phyloP scores from a whole-genome alignment of 192 early-diverging fungal species.

The Coemansia brasiliensis region DNA sequence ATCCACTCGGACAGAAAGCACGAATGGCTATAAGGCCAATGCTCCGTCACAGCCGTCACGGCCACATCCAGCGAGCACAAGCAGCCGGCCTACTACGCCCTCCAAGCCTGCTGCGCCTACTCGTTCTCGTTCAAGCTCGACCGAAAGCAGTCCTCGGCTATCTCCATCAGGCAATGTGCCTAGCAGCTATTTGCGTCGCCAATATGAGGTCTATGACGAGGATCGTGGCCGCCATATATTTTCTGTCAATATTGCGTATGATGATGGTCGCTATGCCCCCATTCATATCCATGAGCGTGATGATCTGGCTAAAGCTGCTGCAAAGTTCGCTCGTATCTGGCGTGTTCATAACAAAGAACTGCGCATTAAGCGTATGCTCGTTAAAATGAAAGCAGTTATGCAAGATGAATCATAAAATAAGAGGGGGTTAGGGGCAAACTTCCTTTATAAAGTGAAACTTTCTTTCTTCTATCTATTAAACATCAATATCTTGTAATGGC shows the following conservation, averaged over 20 bases:
- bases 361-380: constrained; percentile 40
- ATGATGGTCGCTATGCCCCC: constrained; percentile 35
- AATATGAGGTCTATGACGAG: constrained; percentile 48
- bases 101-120: constrained; percentile 17
- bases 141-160: constrained; percentile 14
- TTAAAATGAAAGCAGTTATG: constrained; percentile 37
- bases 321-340: constrained; percentile 49
- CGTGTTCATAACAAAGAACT: constrained; percentile 46
- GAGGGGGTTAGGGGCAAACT: not conserved
- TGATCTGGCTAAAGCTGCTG: constrained; percentile 36
- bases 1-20: not conserved
- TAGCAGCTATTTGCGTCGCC: constrained; percentile 32
- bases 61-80: constrained; percentile 3
- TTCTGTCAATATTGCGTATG: constrained; percentile 45
- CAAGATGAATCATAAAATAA: constrained; percentile 13
- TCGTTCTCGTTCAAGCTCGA: constrained; percentile 37
- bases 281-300: constrained; percentile 52
- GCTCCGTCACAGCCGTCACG: not conserved
- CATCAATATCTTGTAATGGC: not conserved
- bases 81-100: constrained; percentile 24
- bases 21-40: constrained; percentile 12
- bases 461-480: not conserved
- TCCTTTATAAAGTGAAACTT: not conserved
- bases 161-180: constrained; percentile 8
- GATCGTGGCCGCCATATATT: constrained; percentile 45